Base-by-base conservation (phyloP, 306 rosid species). In the Corylus heterophylla region DNA sequence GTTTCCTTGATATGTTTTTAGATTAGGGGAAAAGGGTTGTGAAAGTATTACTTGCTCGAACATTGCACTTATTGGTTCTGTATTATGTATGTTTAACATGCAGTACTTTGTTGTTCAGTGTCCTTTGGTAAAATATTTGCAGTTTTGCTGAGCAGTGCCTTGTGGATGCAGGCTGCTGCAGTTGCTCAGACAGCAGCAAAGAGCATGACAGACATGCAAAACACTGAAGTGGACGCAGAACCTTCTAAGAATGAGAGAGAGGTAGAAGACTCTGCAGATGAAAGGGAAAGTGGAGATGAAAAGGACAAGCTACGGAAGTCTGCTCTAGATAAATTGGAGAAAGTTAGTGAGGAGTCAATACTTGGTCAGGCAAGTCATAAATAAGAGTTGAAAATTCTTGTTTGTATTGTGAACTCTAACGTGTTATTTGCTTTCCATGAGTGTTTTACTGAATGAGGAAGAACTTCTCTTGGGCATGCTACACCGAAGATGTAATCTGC, bases 151-250 rank as follows among this genome's bases (percentile, higher is more conserved):
- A 51, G 67, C 74, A 54, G 50, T 55, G 74, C 45, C 71, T 70
- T 89, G 51, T 44, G 77, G 76, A 76, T 78, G 81, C 92, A 96
- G 99, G 99, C 99, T 59, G 88, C 97, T 79, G 92, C 78, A 48
- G 98, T 81, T 74, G 98, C 98, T 63, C 76, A 95, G 89, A 89
- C 97, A 0, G 98, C 98, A 13, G 90, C 97, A 1, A 94, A 91
- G 87, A 89, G 94, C 90, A 70, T 95, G 64, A 84, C 86, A 0
- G 94, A 92, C 84, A 76, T 92, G 87, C 88, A 91, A 81, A 69
- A 55, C 44, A 64, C 73, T 70, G 83, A 71, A 17, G 93, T 86
- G 80, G 90, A 87, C 68, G 83, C 89, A 0, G 93, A 92, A 68
- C 72, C 87, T 78, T 84, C 86, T 48, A 86, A 86, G 83, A 91